Evolutionary conservation across 2,329 filamentous ascomycete species (phyloP).

Genomic region (Apiospora malaysiana): DNA sequence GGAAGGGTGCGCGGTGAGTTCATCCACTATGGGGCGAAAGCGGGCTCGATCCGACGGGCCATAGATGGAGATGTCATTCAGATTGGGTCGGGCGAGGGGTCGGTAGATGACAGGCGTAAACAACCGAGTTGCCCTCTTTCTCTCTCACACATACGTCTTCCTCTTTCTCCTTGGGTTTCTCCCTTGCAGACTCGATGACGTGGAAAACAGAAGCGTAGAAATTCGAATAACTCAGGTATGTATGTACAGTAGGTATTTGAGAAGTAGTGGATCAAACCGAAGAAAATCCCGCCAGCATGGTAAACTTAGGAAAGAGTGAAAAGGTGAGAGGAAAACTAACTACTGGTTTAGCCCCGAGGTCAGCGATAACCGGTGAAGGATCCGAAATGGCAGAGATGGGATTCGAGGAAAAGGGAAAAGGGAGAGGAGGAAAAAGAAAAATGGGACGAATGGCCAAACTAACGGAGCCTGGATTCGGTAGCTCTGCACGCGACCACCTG

Average conservation of each 20-base stretch:
- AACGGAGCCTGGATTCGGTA: background rate
- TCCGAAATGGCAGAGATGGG: background rate
- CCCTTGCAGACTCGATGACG: background rate
- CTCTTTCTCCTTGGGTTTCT: background rate
- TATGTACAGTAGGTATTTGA: background rate
- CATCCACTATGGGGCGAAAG: constrained; percentile 12
- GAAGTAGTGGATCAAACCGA: background rate
- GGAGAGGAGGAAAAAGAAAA: background rate
- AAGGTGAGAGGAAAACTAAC: background rate
- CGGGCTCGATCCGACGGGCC: constrained; percentile 10
- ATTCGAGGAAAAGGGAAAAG: background rate
- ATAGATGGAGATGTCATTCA: background rate
- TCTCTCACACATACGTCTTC: background rate
- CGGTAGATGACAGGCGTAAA: background rate
- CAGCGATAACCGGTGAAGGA: background rate
- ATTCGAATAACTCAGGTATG: background rate
- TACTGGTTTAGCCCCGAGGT: background rate
- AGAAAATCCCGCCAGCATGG: background rate
- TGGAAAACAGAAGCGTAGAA: background rate
- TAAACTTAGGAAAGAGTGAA: background rate
- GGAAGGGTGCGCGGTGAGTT: background rate
- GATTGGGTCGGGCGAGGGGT: background rate
- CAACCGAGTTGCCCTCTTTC: background rate
- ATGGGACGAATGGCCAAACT: background rate
- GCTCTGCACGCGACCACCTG: constrained; percentile 6